Base-by-base conservation (phyloP, 2,329 filamentous ascomycete species). In the Fusarium subtropicale region DNA sequence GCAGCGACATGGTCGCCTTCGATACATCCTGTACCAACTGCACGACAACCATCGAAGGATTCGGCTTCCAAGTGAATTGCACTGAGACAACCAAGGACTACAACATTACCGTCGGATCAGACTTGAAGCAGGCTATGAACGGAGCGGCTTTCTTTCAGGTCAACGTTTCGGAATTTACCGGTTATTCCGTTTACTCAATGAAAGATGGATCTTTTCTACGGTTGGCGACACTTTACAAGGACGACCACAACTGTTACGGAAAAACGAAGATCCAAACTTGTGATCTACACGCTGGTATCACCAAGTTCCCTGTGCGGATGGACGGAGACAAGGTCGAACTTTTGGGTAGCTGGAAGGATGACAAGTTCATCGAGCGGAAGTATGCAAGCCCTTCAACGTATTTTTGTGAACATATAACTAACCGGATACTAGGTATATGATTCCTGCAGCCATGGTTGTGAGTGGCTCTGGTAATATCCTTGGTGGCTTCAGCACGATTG, bases 21-120 rank as follows among this genome's bases (percentile, higher is more conserved):
- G 30, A 58, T 0, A 72, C 68, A 6, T 26, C 11, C 10, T 71
- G 69, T 13, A 50, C 61, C 1, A 71, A 71, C 31, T 72, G 71
- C 11, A 69, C 71, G 1, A 65, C 71, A 2, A 9, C n/a, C 2
- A 18, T 52, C 0, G 15, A 69, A n/a, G 68, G 56, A 0, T 73
- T 73, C 3, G 71, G 71, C 0, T 73, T 73, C 5, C 22, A 68
- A 1, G 62, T 71, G 1, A 73, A 73, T 20, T 73, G 71, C 12
- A 68, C 64, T 1, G 59, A 73, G 2, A 31, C 59, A 1, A 54
- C 52, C 0, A 45, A 16, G 20, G 34, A 64, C 2, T 71, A 73
- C 9, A 64, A 68, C 9, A 53, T 71, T 11, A 59, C 56, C 0
- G 7, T 51, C 12, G 69, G 47, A 1, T 24, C 20, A 3, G 48